These are phyloP conservation scores for Lepidium africanum DNA, from an alignment of 345 rosid genomes.

Conservation along the genomic window DNA sequence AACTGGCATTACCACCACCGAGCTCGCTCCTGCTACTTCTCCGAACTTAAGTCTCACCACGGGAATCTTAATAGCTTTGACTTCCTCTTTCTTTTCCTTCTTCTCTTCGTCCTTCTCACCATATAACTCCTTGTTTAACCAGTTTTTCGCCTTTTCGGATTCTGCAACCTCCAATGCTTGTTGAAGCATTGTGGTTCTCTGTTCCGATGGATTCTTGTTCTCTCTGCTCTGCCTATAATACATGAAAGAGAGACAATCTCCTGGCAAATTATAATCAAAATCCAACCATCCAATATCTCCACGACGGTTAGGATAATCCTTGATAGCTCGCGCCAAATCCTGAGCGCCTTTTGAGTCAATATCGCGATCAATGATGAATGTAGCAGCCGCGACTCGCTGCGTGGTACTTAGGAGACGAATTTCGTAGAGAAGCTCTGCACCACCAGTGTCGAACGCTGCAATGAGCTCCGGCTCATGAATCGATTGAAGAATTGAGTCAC, in stretches of 20 bases:
- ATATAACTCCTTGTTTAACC: slow-evolving; percentile 37
- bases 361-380: slow-evolving; percentile 32
- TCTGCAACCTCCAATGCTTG: slow-evolving; percentile 53
- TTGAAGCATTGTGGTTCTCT: slow-evolving; percentile 38
- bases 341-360: slow-evolving; percentile 50
- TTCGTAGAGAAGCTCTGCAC: slow-evolving; percentile 77
- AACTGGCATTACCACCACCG: slow-evolving; percentile 67
- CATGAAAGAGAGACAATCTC: slow-evolving; percentile 76
- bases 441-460: slow-evolving; percentile 56
- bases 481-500: slow-evolving; percentile 56
- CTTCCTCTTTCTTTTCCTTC: slow-evolving; percentile 2
- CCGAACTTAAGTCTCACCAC: slow-evolving; percentile 69
- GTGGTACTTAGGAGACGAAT: slow-evolving; percentile 54
- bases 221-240: slow-evolving; percentile 68
- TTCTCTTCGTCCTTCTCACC: slow-evolving; percentile 28
- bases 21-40: slow-evolving; percentile 69
- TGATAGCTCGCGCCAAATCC: slow-evolving; percentile 73
- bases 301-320: slow-evolving; percentile 74
- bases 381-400: slow-evolving; percentile 59
- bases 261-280: slow-evolving; percentile 59
- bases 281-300: slow-evolving; percentile 58
- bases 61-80: slow-evolving; percentile 36
- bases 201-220: slow-evolving; percentile 49
- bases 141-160: slow-evolving; percentile 53
- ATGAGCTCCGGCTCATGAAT: slow-evolving; percentile 48